phyloP scores from a whole-genome alignment of 805 yeast species.

The Cyberlindnera mrakii region DNA sequence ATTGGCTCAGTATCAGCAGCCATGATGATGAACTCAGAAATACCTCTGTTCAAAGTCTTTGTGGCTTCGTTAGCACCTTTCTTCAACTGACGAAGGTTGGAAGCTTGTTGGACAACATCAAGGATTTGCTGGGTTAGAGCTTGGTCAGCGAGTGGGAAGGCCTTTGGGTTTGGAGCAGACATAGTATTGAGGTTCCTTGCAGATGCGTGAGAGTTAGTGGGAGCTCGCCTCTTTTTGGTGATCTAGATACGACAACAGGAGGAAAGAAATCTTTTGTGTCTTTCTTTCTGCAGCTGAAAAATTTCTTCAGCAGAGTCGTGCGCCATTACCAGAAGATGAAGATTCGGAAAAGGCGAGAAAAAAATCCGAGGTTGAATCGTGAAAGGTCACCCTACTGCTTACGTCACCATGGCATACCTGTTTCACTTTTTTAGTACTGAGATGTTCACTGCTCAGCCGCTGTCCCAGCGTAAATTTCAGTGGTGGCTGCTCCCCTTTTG shows the following conservation, averaged over 20 bases:
- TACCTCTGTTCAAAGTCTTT: slow-evolving; percentile 98
- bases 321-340: too few relatives aligned
- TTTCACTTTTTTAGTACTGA: too few relatives aligned
- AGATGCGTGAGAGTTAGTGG: slow-evolving; percentile 7
- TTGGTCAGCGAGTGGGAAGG: slow-evolving; percentile 98
- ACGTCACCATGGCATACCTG: too few relatives aligned
- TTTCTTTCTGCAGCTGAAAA: background rate
- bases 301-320: too few relatives aligned
- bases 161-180: slow-evolving; percentile 95
- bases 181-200: slow-evolving; percentile 49
- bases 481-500: too few relatives aligned
- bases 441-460: too few relatives aligned
- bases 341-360: too few relatives aligned
- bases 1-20: slow-evolving; percentile 99
- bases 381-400: too few relatives aligned
- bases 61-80: slow-evolving; percentile 99
- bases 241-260: background rate
- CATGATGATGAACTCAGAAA: slow-evolving; percentile 97
- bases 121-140: slow-evolving; percentile 93
- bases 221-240: slow-evolving; percentile 25
- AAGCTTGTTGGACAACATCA: slow-evolving; percentile 97
- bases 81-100: slow-evolving; percentile 96
- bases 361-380: too few relatives aligned
- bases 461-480: too few relatives aligned
- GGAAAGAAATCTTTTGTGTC: background rate